phyloP scores from a whole-genome alignment of 345 rosid genomes.

The Balakata baccata region DNA sequence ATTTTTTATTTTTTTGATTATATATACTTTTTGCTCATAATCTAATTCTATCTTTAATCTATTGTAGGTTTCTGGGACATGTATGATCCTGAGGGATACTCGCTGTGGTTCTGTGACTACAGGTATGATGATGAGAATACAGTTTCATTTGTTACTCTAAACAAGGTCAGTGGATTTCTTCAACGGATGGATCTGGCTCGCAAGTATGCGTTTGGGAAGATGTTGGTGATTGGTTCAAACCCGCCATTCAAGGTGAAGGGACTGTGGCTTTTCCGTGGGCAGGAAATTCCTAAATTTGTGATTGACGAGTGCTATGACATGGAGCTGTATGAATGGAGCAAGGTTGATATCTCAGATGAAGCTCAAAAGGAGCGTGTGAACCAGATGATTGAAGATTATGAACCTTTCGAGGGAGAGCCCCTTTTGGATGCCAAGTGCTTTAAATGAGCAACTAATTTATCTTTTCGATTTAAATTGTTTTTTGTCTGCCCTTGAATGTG shows the following conservation, averaged over 20 bases:
- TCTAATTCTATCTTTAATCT: not conserved
- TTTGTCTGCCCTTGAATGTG: not conserved
- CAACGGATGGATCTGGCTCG: slow-evolving; percentile 93
- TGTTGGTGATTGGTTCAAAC: slow-evolving; percentile 69
- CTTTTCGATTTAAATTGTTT: not conserved
- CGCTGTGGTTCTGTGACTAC: slow-evolving; percentile 94
- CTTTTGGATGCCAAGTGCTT: slow-evolving; percentile 97
- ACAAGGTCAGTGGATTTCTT: slow-evolving; percentile 90
- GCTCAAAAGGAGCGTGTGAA: slow-evolving; percentile 83
- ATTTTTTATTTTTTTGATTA: not conserved
- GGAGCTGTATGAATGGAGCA: slow-evolving; percentile 92
- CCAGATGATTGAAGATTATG: slow-evolving; percentile 89
- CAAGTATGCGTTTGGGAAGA: slow-evolving; percentile 92
- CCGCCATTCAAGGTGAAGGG: slow-evolving; percentile 94
- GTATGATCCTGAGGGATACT: slow-evolving; percentile 97
- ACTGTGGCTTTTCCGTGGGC: slow-evolving; percentile 92
- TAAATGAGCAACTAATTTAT: slow-evolving; percentile 40
- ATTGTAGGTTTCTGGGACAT: slow-evolving; percentile 91
- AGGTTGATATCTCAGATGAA: slow-evolving; percentile 79
- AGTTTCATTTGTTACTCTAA: slow-evolving; percentile 74
- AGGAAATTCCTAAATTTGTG: slow-evolving; percentile 71
- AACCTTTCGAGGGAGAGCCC: slow-evolving; percentile 90
- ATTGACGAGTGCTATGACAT: slow-evolving; percentile 91
- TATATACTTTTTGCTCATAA: not conserved
- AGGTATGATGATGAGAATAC: slow-evolving; percentile 93